These are phyloP conservation scores for Platismatia glauca DNA, from an alignment of 495 filamentous ascomycete species.

Conservation along the genomic window DNA sequence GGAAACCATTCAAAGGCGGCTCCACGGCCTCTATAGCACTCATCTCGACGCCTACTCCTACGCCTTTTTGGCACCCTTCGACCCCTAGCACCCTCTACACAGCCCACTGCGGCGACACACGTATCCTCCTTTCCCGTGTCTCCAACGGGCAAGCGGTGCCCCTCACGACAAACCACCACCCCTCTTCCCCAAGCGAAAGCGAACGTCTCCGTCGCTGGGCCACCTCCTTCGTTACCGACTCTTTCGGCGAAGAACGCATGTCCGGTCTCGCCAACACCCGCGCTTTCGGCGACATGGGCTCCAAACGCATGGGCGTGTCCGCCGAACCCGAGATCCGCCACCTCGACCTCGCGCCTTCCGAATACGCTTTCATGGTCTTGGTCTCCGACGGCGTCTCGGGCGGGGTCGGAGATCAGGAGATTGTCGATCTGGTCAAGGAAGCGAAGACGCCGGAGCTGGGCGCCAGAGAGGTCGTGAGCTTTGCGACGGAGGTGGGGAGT, in stretches of 20 bases:
- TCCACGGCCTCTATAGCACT: constrained; percentile 83
- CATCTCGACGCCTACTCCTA: constrained; percentile 81
- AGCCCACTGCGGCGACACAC: constrained; percentile 88
- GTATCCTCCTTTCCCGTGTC: constrained; percentile 78
- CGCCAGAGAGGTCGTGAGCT: constrained; percentile 65
- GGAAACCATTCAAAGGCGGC: constrained; percentile 84
- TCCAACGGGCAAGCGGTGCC: constrained; percentile 66
- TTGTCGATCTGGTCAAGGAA: constrained; percentile 93
- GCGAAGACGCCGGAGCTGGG: constrained; percentile 82
- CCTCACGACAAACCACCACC: constrained; percentile 82
- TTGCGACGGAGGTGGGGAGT: constrained; percentile 72
- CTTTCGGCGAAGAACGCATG: constrained; percentile 95
- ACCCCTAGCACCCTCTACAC: constrained; percentile 75
- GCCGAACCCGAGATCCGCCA: constrained; percentile 82
- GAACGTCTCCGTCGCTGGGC: constrained; percentile 77
- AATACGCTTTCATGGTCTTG: constrained; percentile 82
- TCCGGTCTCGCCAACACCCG: constrained; percentile 88
- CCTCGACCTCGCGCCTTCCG: constrained; percentile 64
- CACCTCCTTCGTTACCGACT: constrained; percentile 81
- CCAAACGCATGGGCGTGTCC: constrained; percentile 85
- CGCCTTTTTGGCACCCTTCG: constrained; percentile 89
- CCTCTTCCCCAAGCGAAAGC: constrained; percentile 73
- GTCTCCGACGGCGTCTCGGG: constrained; percentile 83
- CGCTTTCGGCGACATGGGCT: constrained; percentile 82
- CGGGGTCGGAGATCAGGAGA: constrained; percentile 77